phyloP scores from a whole-genome alignment of 2,329 filamentous ascomycete genomes.

The Didymella pinodella region DNA sequence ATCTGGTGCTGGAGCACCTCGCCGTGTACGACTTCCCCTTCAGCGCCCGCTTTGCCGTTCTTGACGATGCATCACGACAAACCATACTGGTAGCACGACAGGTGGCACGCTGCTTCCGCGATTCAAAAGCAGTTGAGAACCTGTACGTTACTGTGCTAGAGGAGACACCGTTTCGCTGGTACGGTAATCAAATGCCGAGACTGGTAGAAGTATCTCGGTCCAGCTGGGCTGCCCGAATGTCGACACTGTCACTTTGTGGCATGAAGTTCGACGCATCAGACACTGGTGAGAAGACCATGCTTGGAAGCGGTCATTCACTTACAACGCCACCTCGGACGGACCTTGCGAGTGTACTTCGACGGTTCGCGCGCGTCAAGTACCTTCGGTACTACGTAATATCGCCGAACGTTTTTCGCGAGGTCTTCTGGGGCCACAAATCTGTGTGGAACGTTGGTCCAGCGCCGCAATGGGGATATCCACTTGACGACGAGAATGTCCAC shows the following conservation, averaged over 20 bases:
- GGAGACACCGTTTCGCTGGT: slow-evolving; percentile 10
- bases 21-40: slow-evolving; percentile 5
- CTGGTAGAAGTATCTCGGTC: slow-evolving; percentile 3
- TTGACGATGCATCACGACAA: slow-evolving; percentile 10
- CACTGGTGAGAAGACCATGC: too few species aligned
- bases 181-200: neutral
- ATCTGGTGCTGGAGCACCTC: slow-evolving; percentile 11
- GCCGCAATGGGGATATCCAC: neutral
- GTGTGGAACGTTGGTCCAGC: neutral
- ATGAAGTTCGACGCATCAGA: neutral
- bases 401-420: neutral
- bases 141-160: slow-evolving; percentile 15
- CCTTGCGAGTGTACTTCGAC: too few species aligned
- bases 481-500: neutral
- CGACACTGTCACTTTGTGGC: slow-evolving; percentile 9
- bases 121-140: slow-evolving; percentile 5
- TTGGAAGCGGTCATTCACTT: too few species aligned
- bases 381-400: too few species aligned
- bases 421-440: neutral
- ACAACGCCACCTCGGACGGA: neutral
- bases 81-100: slow-evolving; percentile 13
- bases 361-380: too few species aligned
- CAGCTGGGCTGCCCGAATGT: slow-evolving; percentile 1
- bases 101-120: slow-evolving; percentile 9
- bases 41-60: slow-evolving; percentile 16